phyloP scores from a whole-genome alignment of 371 early-diverging fungal genomes.

The Rhizomucor miehei region DNA sequence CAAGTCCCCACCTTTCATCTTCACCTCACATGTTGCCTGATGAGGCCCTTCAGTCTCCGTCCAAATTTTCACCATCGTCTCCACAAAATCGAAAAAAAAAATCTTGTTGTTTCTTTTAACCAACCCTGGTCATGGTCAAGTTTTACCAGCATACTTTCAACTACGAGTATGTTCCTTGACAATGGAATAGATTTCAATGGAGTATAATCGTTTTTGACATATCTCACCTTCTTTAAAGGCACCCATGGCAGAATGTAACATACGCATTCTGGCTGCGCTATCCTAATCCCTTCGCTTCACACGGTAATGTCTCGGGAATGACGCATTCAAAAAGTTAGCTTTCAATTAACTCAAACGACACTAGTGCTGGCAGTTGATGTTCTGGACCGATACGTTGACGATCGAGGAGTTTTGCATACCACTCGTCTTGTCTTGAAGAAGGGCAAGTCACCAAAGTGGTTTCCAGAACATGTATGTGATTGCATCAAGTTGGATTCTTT shows the following conservation, averaged over 20 bases:
- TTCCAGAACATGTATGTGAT: slow-evolving; percentile 40
- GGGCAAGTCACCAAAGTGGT: slow-evolving; percentile 90
- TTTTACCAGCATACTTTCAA: slow-evolving; percentile 75
- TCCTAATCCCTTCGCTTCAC: slow-evolving; percentile 97
- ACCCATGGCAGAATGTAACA: slow-evolving; percentile 84
- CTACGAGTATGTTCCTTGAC: slow-evolving; percentile 70
- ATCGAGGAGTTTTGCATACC: slow-evolving; percentile 78
- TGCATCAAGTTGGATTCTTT: slow-evolving; percentile 9
- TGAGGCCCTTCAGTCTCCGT: too few relatives aligned
- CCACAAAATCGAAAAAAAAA: not conserved
- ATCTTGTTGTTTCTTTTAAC: too few relatives aligned
- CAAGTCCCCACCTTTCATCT: too few relatives aligned
- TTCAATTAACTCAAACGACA: not conserved
- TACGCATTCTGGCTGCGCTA: slow-evolving; percentile 91
- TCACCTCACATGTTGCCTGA: too few relatives aligned
- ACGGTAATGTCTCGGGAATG: slow-evolving; percentile 50
- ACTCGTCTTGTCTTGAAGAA: slow-evolving; percentile 88
- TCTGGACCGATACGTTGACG: slow-evolving; percentile 82
- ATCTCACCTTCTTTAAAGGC: slow-evolving; percentile 35
- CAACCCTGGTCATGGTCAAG: slow-evolving; percentile 56
- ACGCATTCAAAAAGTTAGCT: not conserved
- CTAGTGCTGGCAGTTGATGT: slow-evolving; percentile 87
- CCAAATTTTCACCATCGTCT: not conserved
- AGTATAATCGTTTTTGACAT: too few relatives aligned
- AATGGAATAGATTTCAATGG: too few relatives aligned